Percentiles rank a stretch among this genome's conserved stretches.
These are phyloP conservation scores for Euphrasia confusa DNA, from an alignment of 257 asterid genomes.

Conservation along the genomic window DNA sequence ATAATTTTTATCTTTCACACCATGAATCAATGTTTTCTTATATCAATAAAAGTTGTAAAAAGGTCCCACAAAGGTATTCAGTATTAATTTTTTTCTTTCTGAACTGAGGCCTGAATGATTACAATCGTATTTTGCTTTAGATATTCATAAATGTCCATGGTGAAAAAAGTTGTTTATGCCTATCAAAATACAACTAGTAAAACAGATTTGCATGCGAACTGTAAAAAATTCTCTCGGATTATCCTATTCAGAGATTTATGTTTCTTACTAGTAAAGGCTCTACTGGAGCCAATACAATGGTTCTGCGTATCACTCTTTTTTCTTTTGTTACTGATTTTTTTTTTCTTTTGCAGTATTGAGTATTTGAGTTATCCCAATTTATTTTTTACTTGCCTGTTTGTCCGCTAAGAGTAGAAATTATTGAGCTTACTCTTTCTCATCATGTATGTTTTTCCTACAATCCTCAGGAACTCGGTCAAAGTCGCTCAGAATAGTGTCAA, in stretches of 20 bases:
- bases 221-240: conserved; percentile 8
- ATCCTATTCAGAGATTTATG: conserved; percentile 4
- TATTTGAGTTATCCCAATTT: neutral
- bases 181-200: neutral
- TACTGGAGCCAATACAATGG: conserved; percentile 8
- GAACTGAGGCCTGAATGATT: conserved; percentile 4
- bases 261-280: conserved; percentile 15
- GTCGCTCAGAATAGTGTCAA: conserved; percentile 38
- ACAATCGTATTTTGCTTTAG: conserved; percentile 10
- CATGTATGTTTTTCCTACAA: neutral
- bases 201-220: conserved; percentile 2
- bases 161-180: neutral
- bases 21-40: no score
- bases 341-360: neutral
- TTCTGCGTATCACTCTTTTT: conserved; percentile 1
- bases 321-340: neutral
- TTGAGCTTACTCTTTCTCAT: conserved; percentile 8
- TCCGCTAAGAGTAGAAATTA: conserved; percentile 5
- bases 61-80: conserved; percentile 8
- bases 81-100: conserved; percentile 9
- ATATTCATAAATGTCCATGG: conserved; percentile 10
- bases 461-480: conserved; percentile 48
- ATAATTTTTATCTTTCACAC: no score
- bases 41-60: conserved; percentile 1
- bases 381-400: neutral